A percentile compares a stretch with the other conserved stretches of the same genome.
phyloP scores from a whole-genome alignment of 345 rosid genomes.

The Mercurialis annua region DNA sequence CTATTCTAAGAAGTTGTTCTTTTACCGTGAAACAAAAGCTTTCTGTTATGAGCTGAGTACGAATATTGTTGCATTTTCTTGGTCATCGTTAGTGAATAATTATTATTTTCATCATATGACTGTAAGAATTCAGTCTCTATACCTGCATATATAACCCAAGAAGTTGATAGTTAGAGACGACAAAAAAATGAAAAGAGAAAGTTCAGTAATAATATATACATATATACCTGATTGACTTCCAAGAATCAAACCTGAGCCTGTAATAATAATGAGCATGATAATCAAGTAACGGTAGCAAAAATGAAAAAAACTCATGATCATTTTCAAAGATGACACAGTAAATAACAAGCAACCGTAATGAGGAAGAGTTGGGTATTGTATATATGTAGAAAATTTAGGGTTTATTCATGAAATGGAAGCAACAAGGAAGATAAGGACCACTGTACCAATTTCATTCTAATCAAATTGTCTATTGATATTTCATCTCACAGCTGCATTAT shows the following conservation, averaged over 20 bases:
- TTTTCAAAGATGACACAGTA: background rate
- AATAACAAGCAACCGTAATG: background rate
- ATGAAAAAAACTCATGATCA: conserved; percentile 25
- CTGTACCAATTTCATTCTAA: conserved; percentile 13
- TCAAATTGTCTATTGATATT: background rate
- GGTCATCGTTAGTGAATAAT: conserved; percentile 6
- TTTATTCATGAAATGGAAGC: background rate
- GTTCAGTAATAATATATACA: no score
- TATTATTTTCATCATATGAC: conserved; percentile 16
- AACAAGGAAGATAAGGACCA: conserved; percentile 1
- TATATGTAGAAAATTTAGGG: background rate
- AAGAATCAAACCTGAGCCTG: conserved; percentile 18
- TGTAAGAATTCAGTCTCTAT: conserved; percentile 3
- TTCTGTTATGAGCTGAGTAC: conserved; percentile 21
- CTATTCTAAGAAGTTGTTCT: background rate
- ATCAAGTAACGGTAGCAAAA: conserved; percentile 21
- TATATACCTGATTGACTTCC: conserved; percentile 22
- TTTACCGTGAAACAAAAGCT: conserved; percentile 41
- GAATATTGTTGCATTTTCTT: conserved; percentile 5
- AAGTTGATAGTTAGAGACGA: background rate
- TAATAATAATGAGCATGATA: conserved; percentile 19
- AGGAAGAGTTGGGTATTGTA: background rate
- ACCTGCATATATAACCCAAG: conserved; percentile 6
- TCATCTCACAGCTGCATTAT: background rate
- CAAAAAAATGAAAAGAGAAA: background rate